phyloP scores from a whole-genome alignment of 225 moss, liverwort and hornwort species.

The Pleurozium schreberi region DNA sequence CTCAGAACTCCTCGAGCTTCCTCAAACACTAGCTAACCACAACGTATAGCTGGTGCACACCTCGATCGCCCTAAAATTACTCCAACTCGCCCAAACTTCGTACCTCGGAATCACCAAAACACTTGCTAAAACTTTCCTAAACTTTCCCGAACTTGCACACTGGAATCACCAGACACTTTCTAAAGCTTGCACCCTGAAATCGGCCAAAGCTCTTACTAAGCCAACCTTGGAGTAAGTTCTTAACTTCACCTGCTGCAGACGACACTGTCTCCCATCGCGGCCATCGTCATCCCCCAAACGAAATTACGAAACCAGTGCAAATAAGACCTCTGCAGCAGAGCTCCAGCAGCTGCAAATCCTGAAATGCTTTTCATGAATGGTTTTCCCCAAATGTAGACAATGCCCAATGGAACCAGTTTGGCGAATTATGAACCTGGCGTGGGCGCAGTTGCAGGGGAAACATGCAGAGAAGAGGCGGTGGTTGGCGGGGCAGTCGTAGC shows the following conservation, averaged over 20 bases:
- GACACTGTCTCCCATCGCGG: not conserved
- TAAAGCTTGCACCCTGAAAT: not conserved
- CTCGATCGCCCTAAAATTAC: not conserved
- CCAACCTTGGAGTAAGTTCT: not conserved
- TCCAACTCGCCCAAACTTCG: not conserved
- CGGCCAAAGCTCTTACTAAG: no score
- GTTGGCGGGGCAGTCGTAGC: not conserved
- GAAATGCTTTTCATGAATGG: not conserved
- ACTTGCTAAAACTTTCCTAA: not conserved
- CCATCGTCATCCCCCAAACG: not conserved
- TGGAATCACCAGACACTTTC: not conserved
- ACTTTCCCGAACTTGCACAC: not conserved
- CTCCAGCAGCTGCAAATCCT: not conserved
- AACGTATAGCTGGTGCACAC: not conserved
- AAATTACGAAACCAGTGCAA: not conserved
- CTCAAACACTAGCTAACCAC: not conserved
- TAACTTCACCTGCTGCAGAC: not conserved
- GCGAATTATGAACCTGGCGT: not conserved
- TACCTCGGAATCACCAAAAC: not conserved
- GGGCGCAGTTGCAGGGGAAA: not conserved
- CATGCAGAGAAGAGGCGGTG: not conserved
- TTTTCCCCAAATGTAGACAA: not conserved
- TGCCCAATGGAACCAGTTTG: not conserved
- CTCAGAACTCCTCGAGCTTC: not conserved
- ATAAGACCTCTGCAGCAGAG: not conserved